A percentile compares a stretch with the other conserved stretches of the same genome.
Conservation (phyloP, 768 basidiomycete species). For the Rhizopogon vesiculosus region DNA sequence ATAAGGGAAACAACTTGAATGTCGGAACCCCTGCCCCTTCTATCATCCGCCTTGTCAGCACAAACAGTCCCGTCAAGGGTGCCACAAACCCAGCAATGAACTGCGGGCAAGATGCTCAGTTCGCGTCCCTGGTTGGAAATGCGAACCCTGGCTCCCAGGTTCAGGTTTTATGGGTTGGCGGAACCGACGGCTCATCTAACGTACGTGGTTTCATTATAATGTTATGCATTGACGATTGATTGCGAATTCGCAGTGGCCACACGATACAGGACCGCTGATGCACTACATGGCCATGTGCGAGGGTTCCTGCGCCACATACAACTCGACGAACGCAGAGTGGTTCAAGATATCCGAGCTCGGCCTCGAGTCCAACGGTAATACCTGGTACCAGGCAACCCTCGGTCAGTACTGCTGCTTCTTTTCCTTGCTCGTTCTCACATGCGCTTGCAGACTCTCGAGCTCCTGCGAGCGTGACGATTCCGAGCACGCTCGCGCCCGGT, state of each 20-base stretch:
- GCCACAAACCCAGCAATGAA: constrained; percentile 49
- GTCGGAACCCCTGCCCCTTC: constrained; percentile 26
- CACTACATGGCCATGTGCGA: constrained; percentile 68
- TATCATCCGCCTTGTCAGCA: constrained; percentile 40
- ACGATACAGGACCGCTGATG: constrained; percentile 64
- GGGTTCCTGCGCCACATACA: constrained; percentile 53
- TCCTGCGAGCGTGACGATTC: constrained; percentile 39
- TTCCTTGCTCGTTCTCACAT: background rate
- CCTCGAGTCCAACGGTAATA: constrained; percentile 22
- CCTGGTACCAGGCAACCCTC: constrained; percentile 49
- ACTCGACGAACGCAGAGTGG: constrained; percentile 57
- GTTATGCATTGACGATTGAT: background rate
- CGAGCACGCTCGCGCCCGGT: constrained; percentile 52
- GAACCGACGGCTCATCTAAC: constrained; percentile 31
- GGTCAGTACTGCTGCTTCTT: constrained; percentile 31
- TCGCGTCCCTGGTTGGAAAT: constrained; percentile 46
- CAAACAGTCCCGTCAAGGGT: constrained; percentile 51
- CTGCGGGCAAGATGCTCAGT: constrained; percentile 53
- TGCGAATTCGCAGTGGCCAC: constrained; percentile 35
- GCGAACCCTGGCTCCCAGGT: constrained; percentile 57
- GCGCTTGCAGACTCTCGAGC: constrained; percentile 28
- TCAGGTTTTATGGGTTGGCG: constrained; percentile 49
- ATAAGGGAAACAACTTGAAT: constrained; percentile 28
- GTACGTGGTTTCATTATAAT: constrained; percentile 15
- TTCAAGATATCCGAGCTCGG: constrained; percentile 66